Evolutionary conservation across 371 early-diverging fungal species (phyloP).

Genomic region (Catenaria anguillulae): DNA sequence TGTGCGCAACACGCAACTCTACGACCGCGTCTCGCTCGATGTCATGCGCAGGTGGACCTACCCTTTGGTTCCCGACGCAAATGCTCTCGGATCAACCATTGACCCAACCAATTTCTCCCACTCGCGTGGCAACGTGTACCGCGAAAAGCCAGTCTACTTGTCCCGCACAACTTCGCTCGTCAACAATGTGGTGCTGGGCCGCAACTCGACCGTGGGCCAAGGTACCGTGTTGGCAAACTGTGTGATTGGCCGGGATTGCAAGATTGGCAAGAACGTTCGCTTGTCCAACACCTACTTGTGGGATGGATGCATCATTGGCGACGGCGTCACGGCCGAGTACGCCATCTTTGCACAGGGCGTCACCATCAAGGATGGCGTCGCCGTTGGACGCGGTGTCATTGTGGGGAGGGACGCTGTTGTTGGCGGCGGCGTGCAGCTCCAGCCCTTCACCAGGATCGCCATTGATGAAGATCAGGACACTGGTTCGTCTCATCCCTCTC

Average conservation of each 20-base stretch:
- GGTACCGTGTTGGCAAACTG: slow-evolving; percentile 51
- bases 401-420: slow-evolving; percentile 39
- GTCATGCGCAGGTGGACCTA: slow-evolving; percentile 80
- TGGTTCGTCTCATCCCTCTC: no score
- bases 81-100: slow-evolving; percentile 22
- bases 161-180: slow-evolving; percentile 53
- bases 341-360: slow-evolving; percentile 64
- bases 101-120: slow-evolving; percentile 3
- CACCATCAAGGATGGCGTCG: slow-evolving; percentile 43
- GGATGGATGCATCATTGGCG: slow-evolving; percentile 53
- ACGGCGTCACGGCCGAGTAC: slow-evolving; percentile 41
- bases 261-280: slow-evolving; percentile 54
- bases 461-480: slow-evolving; percentile 23
- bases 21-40: slow-evolving; percentile 71
- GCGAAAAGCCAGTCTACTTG: background rate
- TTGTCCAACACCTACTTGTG: slow-evolving; percentile 71
- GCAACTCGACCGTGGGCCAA: slow-evolving; percentile 57
- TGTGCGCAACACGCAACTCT: slow-evolving; percentile 63
- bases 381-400: slow-evolving; percentile 52
- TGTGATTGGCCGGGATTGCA: slow-evolving; percentile 69
- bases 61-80: slow-evolving; percentile 84
- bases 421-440: slow-evolving; percentile 57
- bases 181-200: slow-evolving; percentile 68
- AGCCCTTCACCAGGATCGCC: slow-evolving; percentile 45
- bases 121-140: background rate